These are phyloP conservation scores for Chondrostereum purpureum DNA, from an alignment of 1,284 basidiomycete species.

Conservation along the genomic window DNA sequence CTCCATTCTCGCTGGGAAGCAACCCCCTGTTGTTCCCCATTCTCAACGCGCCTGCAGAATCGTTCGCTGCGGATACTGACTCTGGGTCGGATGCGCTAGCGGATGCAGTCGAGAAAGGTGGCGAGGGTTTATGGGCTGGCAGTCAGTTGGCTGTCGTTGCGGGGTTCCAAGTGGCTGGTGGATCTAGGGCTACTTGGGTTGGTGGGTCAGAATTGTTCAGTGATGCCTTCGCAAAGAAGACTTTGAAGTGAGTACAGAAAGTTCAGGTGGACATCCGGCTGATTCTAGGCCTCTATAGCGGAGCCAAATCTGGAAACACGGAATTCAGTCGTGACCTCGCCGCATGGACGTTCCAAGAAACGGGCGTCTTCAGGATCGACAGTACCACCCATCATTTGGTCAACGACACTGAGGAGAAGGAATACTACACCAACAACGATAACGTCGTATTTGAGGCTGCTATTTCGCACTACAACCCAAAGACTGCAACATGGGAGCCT, in stretches of 20 bases:
- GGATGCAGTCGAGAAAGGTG: conserved; percentile 63
- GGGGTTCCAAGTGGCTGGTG: conserved; percentile 82
- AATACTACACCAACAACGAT: conserved; percentile 85
- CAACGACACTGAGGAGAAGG: conserved; percentile 49
- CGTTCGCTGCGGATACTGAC: conserved; percentile 65
- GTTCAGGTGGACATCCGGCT: conserved; percentile 7
- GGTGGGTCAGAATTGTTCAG: conserved; percentile 80
- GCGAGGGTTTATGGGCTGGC: conserved; percentile 76
- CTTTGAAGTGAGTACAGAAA: conserved; percentile 18
- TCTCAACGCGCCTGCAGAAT: conserved; percentile 69
- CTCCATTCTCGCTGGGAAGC: conserved; percentile 65
- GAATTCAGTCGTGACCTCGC: conserved; percentile 72
- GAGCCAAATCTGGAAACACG: conserved; percentile 66
- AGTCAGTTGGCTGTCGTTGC: conserved; percentile 72
- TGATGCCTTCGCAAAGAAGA: conserved; percentile 61
- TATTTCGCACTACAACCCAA: conserved; percentile 59
- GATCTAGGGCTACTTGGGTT: conserved; percentile 75
- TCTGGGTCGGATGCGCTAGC: conserved; percentile 49
- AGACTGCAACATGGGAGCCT: conserved; percentile 59
- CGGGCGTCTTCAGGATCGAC: conserved; percentile 75
- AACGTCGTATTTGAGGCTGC: conserved; percentile 74
- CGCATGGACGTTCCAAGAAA: conserved; percentile 90
- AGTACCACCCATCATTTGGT: conserved; percentile 68
- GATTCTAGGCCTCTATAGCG: conserved; percentile 28
- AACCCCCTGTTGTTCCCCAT: conserved; percentile 85